Evolutionary conservation across 768 basidiomycete genomes (phyloP).

Genomic region (Sporobolomyces roseus): DNA sequence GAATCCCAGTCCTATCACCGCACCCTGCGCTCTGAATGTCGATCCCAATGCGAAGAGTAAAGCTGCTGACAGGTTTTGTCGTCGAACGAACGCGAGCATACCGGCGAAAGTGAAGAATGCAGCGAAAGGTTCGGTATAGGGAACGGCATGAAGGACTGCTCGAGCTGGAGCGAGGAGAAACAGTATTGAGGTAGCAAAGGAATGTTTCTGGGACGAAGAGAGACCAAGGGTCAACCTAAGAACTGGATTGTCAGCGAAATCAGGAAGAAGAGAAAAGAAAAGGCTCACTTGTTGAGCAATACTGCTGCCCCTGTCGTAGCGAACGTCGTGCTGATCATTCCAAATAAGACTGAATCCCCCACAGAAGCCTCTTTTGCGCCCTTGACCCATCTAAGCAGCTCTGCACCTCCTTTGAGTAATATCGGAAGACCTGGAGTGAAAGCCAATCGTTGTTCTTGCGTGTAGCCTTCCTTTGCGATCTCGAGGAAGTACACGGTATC

Average conservation of each 20-base stretch:
- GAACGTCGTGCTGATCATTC: slow-evolving; percentile 40
- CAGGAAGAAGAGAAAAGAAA: neutral
- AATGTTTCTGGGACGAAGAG: slow-evolving; percentile 55
- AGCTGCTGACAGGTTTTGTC: slow-evolving; percentile 51
- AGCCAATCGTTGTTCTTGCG: slow-evolving; percentile 78
- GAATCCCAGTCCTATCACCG: slow-evolving; percentile 66
- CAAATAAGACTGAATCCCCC: slow-evolving; percentile 16
- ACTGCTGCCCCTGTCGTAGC: slow-evolving; percentile 43
- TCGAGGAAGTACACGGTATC: slow-evolving; percentile 76
- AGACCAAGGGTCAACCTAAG: slow-evolving; percentile 54
- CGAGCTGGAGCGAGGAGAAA: slow-evolving; percentile 80
- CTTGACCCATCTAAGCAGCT: slow-evolving; percentile 8
- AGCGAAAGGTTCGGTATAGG: slow-evolving; percentile 83
- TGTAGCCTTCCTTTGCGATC: slow-evolving; percentile 60
- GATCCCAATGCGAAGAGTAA: slow-evolving; percentile 63
- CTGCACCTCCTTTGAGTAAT: slow-evolving; percentile 53
- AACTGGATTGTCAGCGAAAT: slow-evolving; percentile 39
- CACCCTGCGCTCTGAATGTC: slow-evolving; percentile 71
- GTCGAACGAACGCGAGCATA: slow-evolving; percentile 43
- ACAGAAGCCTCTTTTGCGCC: neutral
- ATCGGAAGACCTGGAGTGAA: slow-evolving; percentile 70
- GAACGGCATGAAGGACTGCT: slow-evolving; percentile 63
- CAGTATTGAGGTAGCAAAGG: slow-evolving; percentile 61
- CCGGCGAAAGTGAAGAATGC: slow-evolving; percentile 74
- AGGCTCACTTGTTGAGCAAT: slow-evolving; percentile 47